Evolutionary conservation across 768 basidiomycete species (phyloP), one percentile per base, ranked within the genome.

Genomic region (Lyophyllum atratum): DNA sequence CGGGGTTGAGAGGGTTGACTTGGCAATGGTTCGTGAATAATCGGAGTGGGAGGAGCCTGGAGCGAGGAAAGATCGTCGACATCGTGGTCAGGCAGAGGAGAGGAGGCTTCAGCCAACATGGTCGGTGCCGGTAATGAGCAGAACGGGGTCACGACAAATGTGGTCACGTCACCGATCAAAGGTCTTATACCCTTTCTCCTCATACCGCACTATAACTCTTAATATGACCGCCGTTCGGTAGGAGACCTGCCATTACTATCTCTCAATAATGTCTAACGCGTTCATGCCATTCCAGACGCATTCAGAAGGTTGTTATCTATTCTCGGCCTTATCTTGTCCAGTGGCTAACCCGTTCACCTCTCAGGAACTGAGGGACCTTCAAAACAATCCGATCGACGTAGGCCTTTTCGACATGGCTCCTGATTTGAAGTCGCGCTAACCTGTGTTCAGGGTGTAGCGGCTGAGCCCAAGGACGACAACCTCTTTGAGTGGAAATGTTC

Each of bases 401-500:
- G 42, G 65, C 10, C 28, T 52, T 14, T 52, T 59, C 54, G 45
- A 55, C 39, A 47, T 63, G 58, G 46, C 46, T 45, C 43, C 25
- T 47, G 49, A 49, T 58, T 21, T 55, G n/a, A 40, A 48, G 31
- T 25, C n/a, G n/a, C 49, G 48, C 58, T 66, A 10, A 59, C 39
- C 29, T 19, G 40, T 34, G 3, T 47, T 1, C 57, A 93, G 92
- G 87, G 84, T 14, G 61, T 93, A 33, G 70, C 75, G 2, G 84
- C 87, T 15, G 82, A 85, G 43, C 77, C 84, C 1, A 75, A 80
- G 42, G 92, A 92, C 10, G 85, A 86, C 57, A 91, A 93, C 68
- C 44, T 93, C 19, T 83, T 90, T 55, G 73, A 85, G 58, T 93
- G 92, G 93, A 83, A 87, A 56, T 91, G 92, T 61, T 68, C 79